Conservation (phyloP, 2,329 filamentous ascomycete species). For the Diplodia scrobiculata region DNA sequence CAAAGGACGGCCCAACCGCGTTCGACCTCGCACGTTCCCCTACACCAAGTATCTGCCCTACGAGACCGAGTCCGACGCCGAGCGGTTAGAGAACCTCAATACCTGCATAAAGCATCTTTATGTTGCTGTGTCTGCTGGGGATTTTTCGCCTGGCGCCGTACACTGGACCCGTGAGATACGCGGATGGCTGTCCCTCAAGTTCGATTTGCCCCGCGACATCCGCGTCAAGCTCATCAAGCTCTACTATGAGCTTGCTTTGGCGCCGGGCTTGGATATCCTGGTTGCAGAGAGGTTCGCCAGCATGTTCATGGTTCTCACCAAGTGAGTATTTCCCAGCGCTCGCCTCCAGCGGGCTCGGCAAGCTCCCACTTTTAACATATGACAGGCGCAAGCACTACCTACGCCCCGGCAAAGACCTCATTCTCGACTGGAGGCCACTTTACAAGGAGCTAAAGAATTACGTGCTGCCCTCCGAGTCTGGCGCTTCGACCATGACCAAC, state of each 20-base stretch:
- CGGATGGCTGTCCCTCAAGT: slow-evolving; percentile 95
- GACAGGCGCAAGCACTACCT: slow-evolving; percentile 90
- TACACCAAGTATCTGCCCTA: slow-evolving; percentile 93
- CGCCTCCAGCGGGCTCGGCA: not conserved
- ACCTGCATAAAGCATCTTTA: slow-evolving; percentile 94
- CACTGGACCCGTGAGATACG: slow-evolving; percentile 97
- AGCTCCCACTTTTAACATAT: slow-evolving; percentile 19
- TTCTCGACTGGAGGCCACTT: slow-evolving; percentile 87
- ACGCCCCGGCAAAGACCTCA: slow-evolving; percentile 84
- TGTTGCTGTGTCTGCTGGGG: slow-evolving; percentile 84
- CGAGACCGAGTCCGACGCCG: slow-evolving; percentile 74
- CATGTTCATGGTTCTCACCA: slow-evolving; percentile 96
- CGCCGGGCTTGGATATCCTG: slow-evolving; percentile 80
- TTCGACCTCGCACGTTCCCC: slow-evolving; percentile 80
- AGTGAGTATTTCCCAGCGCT: slow-evolving; percentile 59
- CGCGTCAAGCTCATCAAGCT: slow-evolving; percentile 82
- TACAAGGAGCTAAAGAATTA: slow-evolving; percentile 92
- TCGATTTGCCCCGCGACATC: slow-evolving; percentile 85
- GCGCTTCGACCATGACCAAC: slow-evolving; percentile 62
- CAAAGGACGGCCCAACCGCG: slow-evolving; percentile 65
- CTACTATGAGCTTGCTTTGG: slow-evolving; percentile 90
- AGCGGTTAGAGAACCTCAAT: slow-evolving; percentile 75
- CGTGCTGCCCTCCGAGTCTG: slow-evolving; percentile 80
- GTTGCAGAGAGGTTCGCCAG: slow-evolving; percentile 88
- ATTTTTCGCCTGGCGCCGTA: slow-evolving; percentile 88